Evolutionary conservation across 2,329 filamentous ascomycete genomes (phyloP).

Genomic region (Hypoxylon sp.): DNA sequence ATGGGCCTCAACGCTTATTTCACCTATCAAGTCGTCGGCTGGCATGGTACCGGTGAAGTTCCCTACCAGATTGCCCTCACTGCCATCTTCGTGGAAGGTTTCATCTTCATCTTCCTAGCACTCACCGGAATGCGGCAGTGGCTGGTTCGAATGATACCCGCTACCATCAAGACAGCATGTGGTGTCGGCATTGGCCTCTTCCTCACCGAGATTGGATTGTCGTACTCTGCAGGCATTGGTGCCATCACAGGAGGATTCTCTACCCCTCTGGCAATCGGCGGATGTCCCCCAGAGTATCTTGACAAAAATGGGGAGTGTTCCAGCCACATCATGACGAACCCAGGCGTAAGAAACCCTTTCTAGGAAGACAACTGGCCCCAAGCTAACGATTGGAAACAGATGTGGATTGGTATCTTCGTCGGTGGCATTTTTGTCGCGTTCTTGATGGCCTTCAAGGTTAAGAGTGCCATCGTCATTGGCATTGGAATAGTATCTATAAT

Average conservation of each 20-base stretch:
- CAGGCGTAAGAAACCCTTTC: conserved; percentile 67
- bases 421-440: conserved; percentile 85
- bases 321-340: conserved; percentile 80
- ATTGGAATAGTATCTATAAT: conserved; percentile 80
- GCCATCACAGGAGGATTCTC: conserved; percentile 78
- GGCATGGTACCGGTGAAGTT: conserved; percentile 69
- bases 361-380: neutral
- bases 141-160: conserved; percentile 76
- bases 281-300: conserved; percentile 74
- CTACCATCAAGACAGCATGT: conserved; percentile 75
- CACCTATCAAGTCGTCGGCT: conserved; percentile 76
- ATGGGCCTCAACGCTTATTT: conserved; percentile 80
- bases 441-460: conserved; percentile 84
- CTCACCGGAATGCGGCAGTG: conserved; percentile 80
- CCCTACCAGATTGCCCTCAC: conserved; percentile 74
- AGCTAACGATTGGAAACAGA: conserved; percentile 57
- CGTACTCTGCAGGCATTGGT: conserved; percentile 87
- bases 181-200: conserved; percentile 77
- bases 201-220: conserved; percentile 75
- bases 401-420: conserved; percentile 89
- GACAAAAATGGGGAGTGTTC: conserved; percentile 66
- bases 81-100: conserved; percentile 75
- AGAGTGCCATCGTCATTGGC: conserved; percentile 81
- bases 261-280: conserved; percentile 83
- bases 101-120: conserved; percentile 75